Base-by-base conservation (phyloP, 805 yeast species). In the Saccharomyces kudriavzevii region DNA sequence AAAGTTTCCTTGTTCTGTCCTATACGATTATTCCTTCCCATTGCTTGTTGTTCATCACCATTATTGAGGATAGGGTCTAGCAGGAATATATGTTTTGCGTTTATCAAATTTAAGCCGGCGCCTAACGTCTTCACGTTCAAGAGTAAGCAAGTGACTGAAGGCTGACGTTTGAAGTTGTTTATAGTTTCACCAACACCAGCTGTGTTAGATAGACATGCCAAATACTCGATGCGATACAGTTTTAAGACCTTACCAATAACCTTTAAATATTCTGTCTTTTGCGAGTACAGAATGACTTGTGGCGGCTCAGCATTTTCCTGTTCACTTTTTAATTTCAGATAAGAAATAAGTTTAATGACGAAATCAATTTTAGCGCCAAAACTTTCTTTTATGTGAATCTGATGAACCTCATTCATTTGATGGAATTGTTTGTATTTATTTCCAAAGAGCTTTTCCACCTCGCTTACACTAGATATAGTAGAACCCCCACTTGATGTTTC, bases 51-150 rank as follows among this genome's bases (percentile, higher is more conserved):
- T 61, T 94, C 98, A 49, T 90, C 75, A 2, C 96, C 85, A 0
- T 91, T 82, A 62, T 90, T 90, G 14, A 94, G 85, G 54, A 94
- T 75, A 0, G 99, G 98, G 70, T 94, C 99, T 67, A 97, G 87
- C 4, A 94, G 68, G 56, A 91, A 85, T 0, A 94, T 92, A 67
- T 94, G 97, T 2, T 87, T 86, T 0, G 99, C 98, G 72, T 92
- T 92, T 8, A 90, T 83, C 52, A 94, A 74, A 8, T 96, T 94
- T 57, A 94, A 73, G 0, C 99, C 99, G 13, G 97, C 84, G 8
- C 96, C 90, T 64, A 91, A 89, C 0, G 91, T 84, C 58, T 82
- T 84, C 0, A 96, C 92, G 69, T 89, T 89, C 58, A 94, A 70
- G 27, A 94, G 69, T 63, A 92, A 84, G 67, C 98, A 92, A 0